phyloP scores from a whole-genome alignment of 2,329 filamentous ascomycete species.

The Ilyonectria destructans region DNA sequence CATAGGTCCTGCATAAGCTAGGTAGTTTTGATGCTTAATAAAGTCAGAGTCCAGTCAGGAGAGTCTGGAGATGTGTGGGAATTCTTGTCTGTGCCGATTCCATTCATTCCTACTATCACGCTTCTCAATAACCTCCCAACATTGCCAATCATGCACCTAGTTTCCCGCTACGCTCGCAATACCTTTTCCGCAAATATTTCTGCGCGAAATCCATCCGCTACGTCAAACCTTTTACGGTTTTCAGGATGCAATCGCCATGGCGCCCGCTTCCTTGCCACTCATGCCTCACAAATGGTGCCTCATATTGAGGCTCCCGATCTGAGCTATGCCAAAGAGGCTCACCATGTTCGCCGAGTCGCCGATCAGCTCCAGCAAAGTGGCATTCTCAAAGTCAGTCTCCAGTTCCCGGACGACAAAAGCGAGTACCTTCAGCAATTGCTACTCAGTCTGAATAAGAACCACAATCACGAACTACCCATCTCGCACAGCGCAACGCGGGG shows the following conservation, averaged over 20 bases:
- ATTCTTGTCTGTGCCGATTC: neutral
- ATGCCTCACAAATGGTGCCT: conserved; percentile 23
- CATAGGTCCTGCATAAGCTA: neutral
- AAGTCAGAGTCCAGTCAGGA: neutral
- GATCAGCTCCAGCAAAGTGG: conserved; percentile 44
- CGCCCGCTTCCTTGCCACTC: conserved; percentile 19
- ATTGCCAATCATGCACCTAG: conserved; percentile 20
- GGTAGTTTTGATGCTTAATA: neutral
- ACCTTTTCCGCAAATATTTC: neutral
- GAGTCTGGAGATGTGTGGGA: neutral
- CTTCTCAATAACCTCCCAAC: neutral
- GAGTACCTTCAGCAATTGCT: conserved; percentile 55
- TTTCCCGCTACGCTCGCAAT: neutral
- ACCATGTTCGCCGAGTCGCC: conserved; percentile 39
- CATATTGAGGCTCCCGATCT: conserved; percentile 34
- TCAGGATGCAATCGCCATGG: neutral
- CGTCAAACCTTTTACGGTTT: neutral
- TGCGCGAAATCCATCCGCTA: neutral
- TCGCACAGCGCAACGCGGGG: conserved; percentile 58
- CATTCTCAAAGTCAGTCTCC: conserved; percentile 56
- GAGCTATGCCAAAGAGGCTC: conserved; percentile 29
- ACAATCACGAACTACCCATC: conserved; percentile 58
- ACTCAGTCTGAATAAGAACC: conserved; percentile 51
- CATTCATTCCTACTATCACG: neutral
- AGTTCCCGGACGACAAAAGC: conserved; percentile 54